phyloP scores from a whole-genome alignment of 768 basidiomycete species.

The Tulasnella sp. region DNA sequence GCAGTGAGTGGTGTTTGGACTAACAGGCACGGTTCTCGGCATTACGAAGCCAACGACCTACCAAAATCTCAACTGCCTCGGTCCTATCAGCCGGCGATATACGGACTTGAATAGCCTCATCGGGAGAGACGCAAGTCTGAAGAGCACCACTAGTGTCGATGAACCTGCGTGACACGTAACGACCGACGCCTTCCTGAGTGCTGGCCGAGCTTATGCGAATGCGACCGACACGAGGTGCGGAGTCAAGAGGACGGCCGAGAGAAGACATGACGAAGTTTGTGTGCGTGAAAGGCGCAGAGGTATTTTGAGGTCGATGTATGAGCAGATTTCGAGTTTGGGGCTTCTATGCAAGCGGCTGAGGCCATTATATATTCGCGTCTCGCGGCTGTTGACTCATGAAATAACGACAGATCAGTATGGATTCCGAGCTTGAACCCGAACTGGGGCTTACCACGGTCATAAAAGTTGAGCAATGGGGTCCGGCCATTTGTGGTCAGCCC shows the following conservation, averaged over 20 bases:
- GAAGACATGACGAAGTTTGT: not conserved
- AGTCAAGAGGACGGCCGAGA: not conserved
- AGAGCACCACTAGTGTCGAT: not conserved
- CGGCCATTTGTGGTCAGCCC: not conserved
- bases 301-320: not conserved
- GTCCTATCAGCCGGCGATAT: not conserved
- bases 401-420: too few relatives aligned
- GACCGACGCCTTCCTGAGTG: not conserved
- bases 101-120: not conserved
- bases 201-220: not conserved
- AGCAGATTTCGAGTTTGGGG: not conserved
- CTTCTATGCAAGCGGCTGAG: too few relatives aligned
- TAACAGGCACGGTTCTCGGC: not conserved
- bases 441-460: too few relatives aligned
- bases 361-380: too few relatives aligned
- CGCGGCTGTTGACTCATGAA: too few relatives aligned
- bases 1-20: not conserved
- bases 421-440: too few relatives aligned
- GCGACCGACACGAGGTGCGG: not conserved
- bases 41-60: not conserved
- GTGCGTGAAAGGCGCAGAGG: not conserved
- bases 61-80: constrained; percentile 1
- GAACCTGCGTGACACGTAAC: not conserved
- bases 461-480: too few relatives aligned
- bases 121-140: not conserved